A percentile compares a stretch with the other conserved stretches of the same genome.
Conservation (phyloP, 2,329 filamentous ascomycete genomes). For the Teratosphaeriaceae sp. region DNA sequence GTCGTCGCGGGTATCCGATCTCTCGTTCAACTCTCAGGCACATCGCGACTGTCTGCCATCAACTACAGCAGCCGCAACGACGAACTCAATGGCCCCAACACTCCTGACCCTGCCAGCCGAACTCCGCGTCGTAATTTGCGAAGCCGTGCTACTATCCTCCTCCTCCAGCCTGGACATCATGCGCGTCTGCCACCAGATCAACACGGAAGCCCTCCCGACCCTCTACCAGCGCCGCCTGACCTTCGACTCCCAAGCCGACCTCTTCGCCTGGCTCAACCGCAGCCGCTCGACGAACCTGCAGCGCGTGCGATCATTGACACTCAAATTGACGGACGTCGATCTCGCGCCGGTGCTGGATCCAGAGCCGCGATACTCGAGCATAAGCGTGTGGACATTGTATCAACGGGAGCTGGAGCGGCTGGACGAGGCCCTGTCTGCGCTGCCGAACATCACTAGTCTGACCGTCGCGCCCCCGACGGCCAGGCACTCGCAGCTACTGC, state of each 20-base stretch:
- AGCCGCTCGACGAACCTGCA: conserved; percentile 15
- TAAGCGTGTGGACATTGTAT: conserved; percentile 21
- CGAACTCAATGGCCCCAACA: neutral
- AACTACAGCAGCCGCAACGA: neutral
- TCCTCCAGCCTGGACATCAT: conserved; percentile 9
- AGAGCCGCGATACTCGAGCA: neutral
- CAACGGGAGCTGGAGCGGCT: conserved; percentile 20
- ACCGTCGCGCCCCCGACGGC: conserved; percentile 15
- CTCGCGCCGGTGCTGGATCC: conserved; percentile 17
- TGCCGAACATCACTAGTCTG: conserved; percentile 17
- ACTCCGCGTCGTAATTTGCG: conserved; percentile 11
- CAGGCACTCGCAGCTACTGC: conserved; percentile 17
- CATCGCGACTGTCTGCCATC: neutral
- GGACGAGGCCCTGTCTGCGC: conserved; percentile 13
- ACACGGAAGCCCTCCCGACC: conserved; percentile 19
- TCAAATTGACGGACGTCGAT: conserved; percentile 23
- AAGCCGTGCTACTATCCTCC: conserved; percentile 1
- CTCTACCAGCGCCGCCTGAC: conserved; percentile 17
- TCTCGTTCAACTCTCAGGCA: neutral
- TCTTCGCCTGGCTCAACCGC: conserved; percentile 22
- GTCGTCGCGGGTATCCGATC: too few relatives aligned
- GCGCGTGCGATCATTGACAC: conserved; percentile 15
- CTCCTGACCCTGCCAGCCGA: conserved; percentile 15
- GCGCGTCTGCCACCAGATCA: conserved; percentile 13
- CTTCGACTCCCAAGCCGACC: conserved; percentile 21